Evolutionary conservation across 1,284 basidiomycete species (phyloP), one percentile per base, ranked within the genome.

Genomic region (Heterobasidion annosum): DNA sequence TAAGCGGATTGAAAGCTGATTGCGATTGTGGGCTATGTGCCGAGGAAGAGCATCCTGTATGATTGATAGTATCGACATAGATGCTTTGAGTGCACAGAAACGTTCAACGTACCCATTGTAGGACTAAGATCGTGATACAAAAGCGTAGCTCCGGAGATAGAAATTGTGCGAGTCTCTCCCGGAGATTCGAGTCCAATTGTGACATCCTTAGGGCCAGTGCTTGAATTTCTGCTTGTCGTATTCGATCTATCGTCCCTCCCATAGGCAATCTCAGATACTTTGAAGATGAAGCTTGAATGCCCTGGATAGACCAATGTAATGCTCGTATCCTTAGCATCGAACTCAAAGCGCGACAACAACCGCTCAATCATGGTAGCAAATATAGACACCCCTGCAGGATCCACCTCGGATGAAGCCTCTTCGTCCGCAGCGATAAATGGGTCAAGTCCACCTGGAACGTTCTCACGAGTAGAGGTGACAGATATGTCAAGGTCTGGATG

Each of bases 281-380:
- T 74, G 52, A 88, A 59, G 2, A 80, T 82, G 60, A 90, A 70
- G 60, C 78, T 79, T n/a, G 82, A 75, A 50, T 77, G 76, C 37
- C 72, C 75, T 5, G 83, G 79, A 63, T 85, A 76, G 25, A 89
- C 69, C 42, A 91, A 58, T 0, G 84, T 85, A 43, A 95, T 71
- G 57, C 72, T 79, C 37, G 86, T 78, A 61, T 91, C 82, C 25
- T 72, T 67, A 32, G 88, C 87, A 60, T 84, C 82, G 63, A 93
- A 87, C 59, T 90, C 81, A 61, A 98, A 88, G 56, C 88, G 79
- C 8, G 91, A 81, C 12, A 97, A 77, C 3, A 97, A 73, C 12
- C 85, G 78, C 67, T 96, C 93, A 49, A 95, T 84, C 46, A 96
- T 75, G 34, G 82, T 80, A 16, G 93, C 88, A 64, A 98, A 86